These are phyloP conservation scores for Aspergillus aculeatus DNA, from an alignment of 2,329 filamentous ascomycete species.

Conservation along the genomic window DNA sequence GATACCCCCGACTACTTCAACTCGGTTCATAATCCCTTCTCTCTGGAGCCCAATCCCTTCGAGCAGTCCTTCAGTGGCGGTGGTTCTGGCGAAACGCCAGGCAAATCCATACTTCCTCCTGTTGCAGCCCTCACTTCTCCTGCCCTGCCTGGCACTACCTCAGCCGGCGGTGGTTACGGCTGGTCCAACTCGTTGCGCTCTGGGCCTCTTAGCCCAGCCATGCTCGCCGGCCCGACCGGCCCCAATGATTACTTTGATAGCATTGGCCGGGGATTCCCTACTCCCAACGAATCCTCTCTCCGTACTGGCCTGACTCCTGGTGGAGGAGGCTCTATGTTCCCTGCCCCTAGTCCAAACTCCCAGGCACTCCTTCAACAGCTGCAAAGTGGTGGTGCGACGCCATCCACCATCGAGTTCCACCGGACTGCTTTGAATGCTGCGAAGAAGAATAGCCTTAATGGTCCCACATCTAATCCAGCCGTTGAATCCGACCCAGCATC, in stretches of 20 bases:
- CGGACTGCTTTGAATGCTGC: slow-evolving; percentile 83
- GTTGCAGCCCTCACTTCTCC: slow-evolving; percentile 91
- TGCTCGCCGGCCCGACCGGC: slow-evolving; percentile 78
- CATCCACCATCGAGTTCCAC: slow-evolving; percentile 89
- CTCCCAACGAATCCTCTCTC: slow-evolving; percentile 92
- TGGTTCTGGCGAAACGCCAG: slow-evolving; percentile 68
- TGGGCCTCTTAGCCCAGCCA: slow-evolving; percentile 91
- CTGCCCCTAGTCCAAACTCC: slow-evolving; percentile 81
- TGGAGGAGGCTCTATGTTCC: slow-evolving; percentile 96
- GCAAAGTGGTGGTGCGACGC: slow-evolving; percentile 79
- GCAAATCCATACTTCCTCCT: slow-evolving; percentile 77
- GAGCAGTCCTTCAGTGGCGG: slow-evolving; percentile 79
- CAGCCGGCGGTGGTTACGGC: slow-evolving; percentile 66
- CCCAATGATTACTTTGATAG: slow-evolving; percentile 87
- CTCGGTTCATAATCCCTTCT: slow-evolving; percentile 54
- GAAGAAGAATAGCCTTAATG: slow-evolving; percentile 54
- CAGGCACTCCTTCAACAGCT: slow-evolving; percentile 78
- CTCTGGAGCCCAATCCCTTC: slow-evolving; percentile 87
- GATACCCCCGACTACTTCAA: slow-evolving; percentile 70
- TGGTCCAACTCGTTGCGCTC: slow-evolving; percentile 88
- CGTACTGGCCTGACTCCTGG: slow-evolving; percentile 90
- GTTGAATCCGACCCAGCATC: slow-evolving; percentile 40
- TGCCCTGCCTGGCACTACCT: slow-evolving; percentile 72
- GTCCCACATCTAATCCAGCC: slow-evolving; percentile 43
- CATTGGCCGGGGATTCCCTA: slow-evolving; percentile 81